Base-by-base conservation (phyloP, 371 early-diverging fungal species). In the Mucor lusitanicus region DNA sequence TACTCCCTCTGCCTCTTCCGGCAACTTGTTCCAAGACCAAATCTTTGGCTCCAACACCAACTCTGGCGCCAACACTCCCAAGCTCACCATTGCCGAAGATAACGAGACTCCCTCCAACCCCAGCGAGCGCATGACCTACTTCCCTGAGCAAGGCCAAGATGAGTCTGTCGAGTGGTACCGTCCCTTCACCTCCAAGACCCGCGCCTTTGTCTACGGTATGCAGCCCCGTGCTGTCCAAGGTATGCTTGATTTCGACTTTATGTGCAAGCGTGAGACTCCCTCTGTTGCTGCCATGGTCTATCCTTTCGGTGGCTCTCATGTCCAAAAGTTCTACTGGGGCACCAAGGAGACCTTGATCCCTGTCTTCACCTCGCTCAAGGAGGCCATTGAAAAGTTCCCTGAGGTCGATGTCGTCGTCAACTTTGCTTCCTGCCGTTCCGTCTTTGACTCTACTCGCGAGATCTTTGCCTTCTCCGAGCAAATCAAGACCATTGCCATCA, bases 281-380 rank as follows among this genome's bases (percentile, higher is more conserved):
- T 95, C 95, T n/a, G 99, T 98, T 28, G 97, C 97, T 17, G 95
- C 95, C 71, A 97, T 98, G 96, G 93, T 98, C 73, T 98, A 98
- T 83, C 97, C 99, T 65, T 98, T 98, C 81, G 97, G 99, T 67
- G 98, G 98, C 30, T 92, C 93, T 74, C 97, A 97, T 78, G 94
- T 97, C 59, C 97, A 97, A 78, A 98, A 97, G 85, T 97, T 97
- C 86, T 98, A 98, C 88, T 98, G 99, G 99, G 99, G 99, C 61
- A 96, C 97, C 55, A 92, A 95, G 85, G 99, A 98, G 83, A 97
- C 95, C 17, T 85, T 97, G 64, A 75, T 98, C 42, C 95, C 96
- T 17, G 99, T 98, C 32, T 97, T 93, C 79, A 92, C 95, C 15
- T 85, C 92, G 33, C 77, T 97, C 62, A 87, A 89, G 67, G 96